These are phyloP conservation scores for Dendrobium nobile DNA, from an alignment of 106 monocot genomes.

Conservation along the genomic window DNA sequence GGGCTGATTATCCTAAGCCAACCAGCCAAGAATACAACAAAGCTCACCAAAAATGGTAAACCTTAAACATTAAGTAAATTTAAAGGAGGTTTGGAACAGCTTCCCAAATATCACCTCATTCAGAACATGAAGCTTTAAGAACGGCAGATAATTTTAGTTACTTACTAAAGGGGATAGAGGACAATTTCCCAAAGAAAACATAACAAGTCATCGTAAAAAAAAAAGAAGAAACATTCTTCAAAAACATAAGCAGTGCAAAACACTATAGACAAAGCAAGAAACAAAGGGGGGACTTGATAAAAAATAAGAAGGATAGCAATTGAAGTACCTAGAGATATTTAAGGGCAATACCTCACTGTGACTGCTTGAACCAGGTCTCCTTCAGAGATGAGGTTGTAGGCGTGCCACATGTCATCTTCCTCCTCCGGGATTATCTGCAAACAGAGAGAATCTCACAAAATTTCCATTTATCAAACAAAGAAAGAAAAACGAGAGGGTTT, in stretches of 20 bases:
- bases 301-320: constrained; percentile 2
- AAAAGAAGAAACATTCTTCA: neutral
- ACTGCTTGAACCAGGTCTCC: constrained; percentile 66
- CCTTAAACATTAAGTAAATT: no score
- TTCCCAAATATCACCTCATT: no score
- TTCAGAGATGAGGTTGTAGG: constrained; percentile 68
- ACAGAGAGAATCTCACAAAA: neutral
- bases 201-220: neutral
- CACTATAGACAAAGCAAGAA: neutral
- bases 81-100: no score
- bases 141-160: no score
- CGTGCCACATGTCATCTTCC: constrained; percentile 90
- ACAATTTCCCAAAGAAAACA: neutral
- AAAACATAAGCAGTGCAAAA: neutral
- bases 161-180: neutral
- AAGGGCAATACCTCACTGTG: constrained; percentile 56
- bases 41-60: no score
- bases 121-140: no score
- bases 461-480: neutral
- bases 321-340: neutral
- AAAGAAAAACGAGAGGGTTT: neutral
- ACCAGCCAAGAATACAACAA: no score
- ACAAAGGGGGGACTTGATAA: neutral
- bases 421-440: constrained; percentile 77
- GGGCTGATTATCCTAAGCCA: no score